Percentiles rank a stretch among this genome's conserved stretches.
These are phyloP conservation scores for Metarhizium rileyi DNA, from an alignment of 2,329 filamentous ascomycete species.

Conservation along the genomic window DNA sequence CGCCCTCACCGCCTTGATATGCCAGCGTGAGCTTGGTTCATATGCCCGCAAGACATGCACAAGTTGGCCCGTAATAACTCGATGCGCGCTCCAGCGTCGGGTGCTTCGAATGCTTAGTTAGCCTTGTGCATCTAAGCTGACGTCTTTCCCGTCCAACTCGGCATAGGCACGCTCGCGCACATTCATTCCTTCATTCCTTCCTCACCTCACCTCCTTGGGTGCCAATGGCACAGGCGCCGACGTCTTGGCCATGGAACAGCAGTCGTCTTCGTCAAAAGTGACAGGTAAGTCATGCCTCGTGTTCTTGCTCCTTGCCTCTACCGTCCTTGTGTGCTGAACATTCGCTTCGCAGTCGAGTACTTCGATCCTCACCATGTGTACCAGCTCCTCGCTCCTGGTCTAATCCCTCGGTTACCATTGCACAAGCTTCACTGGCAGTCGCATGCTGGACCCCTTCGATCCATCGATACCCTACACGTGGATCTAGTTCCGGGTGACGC, in stretches of 20 bases:
- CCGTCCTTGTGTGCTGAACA: neutral
- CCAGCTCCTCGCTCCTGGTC: constrained; percentile 65
- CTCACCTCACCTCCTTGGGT: constrained; percentile 12
- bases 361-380: constrained; percentile 88
- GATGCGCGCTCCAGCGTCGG: too few species aligned
- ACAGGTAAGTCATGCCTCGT: constrained; percentile 43
- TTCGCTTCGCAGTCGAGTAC: constrained; percentile 79
- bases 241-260: constrained; percentile 48
- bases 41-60: too few species aligned
- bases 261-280: constrained; percentile 65
- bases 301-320: too few species aligned
- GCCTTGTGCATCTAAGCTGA: too few species aligned
- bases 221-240: constrained; percentile 17
- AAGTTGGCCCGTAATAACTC: too few species aligned
- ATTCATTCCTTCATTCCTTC: too few species aligned
- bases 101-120: too few species aligned
- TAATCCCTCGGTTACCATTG: constrained; percentile 72
- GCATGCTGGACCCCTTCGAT: constrained; percentile 78
- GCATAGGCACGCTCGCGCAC: too few species aligned
- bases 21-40: too few species aligned
- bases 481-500: constrained; percentile 63
- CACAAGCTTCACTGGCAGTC: constrained; percentile 97
- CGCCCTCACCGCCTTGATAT: too few species aligned
- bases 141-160: neutral
- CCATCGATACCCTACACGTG: constrained; percentile 86